These are phyloP conservation scores for Passiflora organensis DNA, from an alignment of 345 rosid species.

Conservation along the genomic window DNA sequence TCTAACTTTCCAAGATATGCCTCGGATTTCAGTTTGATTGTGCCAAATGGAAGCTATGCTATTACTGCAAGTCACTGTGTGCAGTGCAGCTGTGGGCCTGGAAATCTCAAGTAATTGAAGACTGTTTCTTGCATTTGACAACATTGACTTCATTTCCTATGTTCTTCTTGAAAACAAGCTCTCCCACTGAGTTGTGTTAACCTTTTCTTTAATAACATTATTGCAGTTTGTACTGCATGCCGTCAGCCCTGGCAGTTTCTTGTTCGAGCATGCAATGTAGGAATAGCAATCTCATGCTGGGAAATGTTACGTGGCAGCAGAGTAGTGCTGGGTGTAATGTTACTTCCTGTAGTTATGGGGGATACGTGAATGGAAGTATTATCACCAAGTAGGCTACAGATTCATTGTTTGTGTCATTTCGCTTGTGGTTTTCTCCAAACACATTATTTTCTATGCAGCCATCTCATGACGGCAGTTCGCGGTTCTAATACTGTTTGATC, in stretches of 20 bases:
- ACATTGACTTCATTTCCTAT: slow-evolving; percentile 1
- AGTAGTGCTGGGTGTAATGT: slow-evolving; percentile 90
- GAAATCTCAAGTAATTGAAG: slow-evolving; percentile 61
- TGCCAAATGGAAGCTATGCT: slow-evolving; percentile 90
- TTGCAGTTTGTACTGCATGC: slow-evolving; percentile 80
- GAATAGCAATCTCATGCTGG: slow-evolving; percentile 79
- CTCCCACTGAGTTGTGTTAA: too few relatives aligned
- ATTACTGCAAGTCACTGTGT: slow-evolving; percentile 92
- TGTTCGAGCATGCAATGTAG: slow-evolving; percentile 94
- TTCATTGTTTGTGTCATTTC: slow-evolving; percentile 2
- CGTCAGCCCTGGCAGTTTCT: slow-evolving; percentile 81
- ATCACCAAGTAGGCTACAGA: slow-evolving; percentile 48
- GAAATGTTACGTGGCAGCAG: slow-evolving; percentile 61
- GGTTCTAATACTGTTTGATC: slow-evolving; percentile 2
- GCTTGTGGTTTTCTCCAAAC: background rate
- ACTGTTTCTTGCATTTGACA: slow-evolving; percentile 9
- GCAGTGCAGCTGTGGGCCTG: slow-evolving; percentile 89
- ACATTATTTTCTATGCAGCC: background rate
- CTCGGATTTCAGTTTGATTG: slow-evolving; percentile 65
- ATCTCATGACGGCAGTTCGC: background rate
- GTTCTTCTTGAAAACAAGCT: background rate
- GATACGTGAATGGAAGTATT: slow-evolving; percentile 75
- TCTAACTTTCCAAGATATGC: slow-evolving; percentile 76
- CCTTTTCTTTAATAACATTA: background rate
- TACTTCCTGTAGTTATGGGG: slow-evolving; percentile 69